Base-by-base conservation (phyloP, 257 asterid genomes). In the Asclepias syriaca region DNA sequence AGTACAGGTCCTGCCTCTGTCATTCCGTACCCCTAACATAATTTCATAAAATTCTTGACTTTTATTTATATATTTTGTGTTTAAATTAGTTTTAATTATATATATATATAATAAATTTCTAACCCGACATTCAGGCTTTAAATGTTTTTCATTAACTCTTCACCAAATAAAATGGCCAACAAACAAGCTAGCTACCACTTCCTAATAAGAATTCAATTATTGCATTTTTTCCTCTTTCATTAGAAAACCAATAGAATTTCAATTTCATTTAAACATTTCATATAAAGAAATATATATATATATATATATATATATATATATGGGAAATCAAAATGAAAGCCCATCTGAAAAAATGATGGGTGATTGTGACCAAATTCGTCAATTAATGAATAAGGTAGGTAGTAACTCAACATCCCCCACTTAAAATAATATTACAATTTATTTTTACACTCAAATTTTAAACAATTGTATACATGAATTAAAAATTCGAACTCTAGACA, bases 1-100 rank as follows among this genome's bases (percentile, higher is more conserved):
- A 81, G 49, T 45, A 79, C 78, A 15, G 84, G 76, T 3, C 86
- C 86, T 22, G 84, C 86, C 54, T 82, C 86, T 1, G 86, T 82
- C 86, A 82, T 82, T 12, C 86, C 86, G 56, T 82, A 79, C 5
- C 84, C 84, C 86, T 79, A 68, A 7, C 9, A 22, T 49, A 56
- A 6, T 29, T 37, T 13, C 51, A 46, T 46, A 13, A 39, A 55
- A 55, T 70, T 56, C 66, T 39, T 37, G 40, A 1, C 6, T n/a
- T 2, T 11, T 59, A 6, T 27, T 24, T 22, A 8, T 2, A 14
- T 1, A 14, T 3, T 21, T 24, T 24, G 27, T 24, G 27, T 24
- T 24, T 24, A 24, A 24, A 24, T 24, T 24, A 24, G 27, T 24
- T 24, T 24, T 24, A 24, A 24, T 24, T 29, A 29, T 29, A 29